Base-by-base conservation (phyloP, 1,284 basidiomycete genomes). In the Tremellales sp. region DNA sequence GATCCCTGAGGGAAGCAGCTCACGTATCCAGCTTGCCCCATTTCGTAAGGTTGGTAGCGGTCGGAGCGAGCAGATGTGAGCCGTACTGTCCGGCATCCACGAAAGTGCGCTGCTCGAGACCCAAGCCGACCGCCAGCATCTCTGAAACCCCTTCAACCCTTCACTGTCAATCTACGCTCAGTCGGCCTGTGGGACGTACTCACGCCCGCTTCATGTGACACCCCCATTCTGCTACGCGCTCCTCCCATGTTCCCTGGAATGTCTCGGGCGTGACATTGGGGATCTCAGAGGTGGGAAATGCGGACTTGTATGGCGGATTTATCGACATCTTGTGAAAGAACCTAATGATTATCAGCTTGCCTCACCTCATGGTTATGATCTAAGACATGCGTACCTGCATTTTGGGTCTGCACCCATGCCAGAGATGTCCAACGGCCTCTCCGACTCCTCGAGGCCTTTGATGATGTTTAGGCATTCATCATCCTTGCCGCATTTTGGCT, bases 241-340 rank as follows among this genome's bases (percentile, higher is more conserved):
- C 74, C 29, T 80, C 73, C 88, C 88, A 92, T 3, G 79, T 76
- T 24, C 76, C 70, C 40, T 76, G 77, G 54, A 90, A 77, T 2
- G 57, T 60, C n/a, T 74, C 69, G 0, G 90, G 89, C 1, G 87
- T 78, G 23, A 93, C 84, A 66, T 93, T 93, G 1, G 83, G 78
- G 22, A 86, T 84, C 62, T 87, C 87, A 47, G 89, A 71, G 3
- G 73, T 78, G 0, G 87, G 86, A 65, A 84, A 92, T 40, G 79
- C 76, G 0, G 87, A 89, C 61, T 84, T 76, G 61, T 89, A 87
- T 1, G 88, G 86, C 0, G 88, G 86, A 10, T 75, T 75, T 46
- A 82, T 78, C 52, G 81, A 79, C 89, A 92, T 91, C 61, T 81
- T 85, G 81, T 88, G 90, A 74, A 93, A 93, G 79, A 92, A 92